These are phyloP conservation scores for Trypanosoma avium DNA, from an alignment of 208 protist genomes.

Conservation along the genomic window DNA sequence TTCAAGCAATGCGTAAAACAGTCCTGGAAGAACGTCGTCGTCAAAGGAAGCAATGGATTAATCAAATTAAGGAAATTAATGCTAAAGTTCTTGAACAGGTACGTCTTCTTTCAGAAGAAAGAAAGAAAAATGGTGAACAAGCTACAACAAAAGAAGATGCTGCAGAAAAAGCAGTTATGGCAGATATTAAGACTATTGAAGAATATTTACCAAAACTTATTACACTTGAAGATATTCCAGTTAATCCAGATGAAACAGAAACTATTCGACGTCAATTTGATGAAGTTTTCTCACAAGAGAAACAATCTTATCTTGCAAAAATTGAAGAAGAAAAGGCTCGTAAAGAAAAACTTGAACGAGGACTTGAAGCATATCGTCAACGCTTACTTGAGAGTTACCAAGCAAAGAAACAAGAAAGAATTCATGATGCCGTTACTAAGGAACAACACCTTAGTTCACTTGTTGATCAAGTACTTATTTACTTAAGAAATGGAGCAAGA, in stretches of 20 bases:
- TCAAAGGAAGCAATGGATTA: conserved; percentile 89
- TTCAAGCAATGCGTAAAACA: conserved; percentile 71
- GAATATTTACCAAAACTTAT: conserved; percentile 89
- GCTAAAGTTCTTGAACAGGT: conserved; percentile 83
- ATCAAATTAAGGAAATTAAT: conserved; percentile 89
- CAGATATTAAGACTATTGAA: conserved; percentile 87
- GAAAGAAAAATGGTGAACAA: conserved; percentile 67
- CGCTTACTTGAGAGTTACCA: conserved; percentile 73
- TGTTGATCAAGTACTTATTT: conserved; percentile 85
- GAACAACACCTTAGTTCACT: conserved; percentile 80
- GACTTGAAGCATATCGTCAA: conserved; percentile 80
- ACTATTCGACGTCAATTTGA: conserved; percentile 86
- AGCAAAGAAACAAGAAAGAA: conserved; percentile 81
- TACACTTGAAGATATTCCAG: conserved; percentile 80
- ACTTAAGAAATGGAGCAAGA: conserved; percentile 77
- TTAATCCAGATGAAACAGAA: conserved; percentile 85
- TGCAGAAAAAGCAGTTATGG: conserved; percentile 68
- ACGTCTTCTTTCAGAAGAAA: conserved; percentile 60
- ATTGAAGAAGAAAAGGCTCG: conserved; percentile 85
- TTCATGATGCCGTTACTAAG: conserved; percentile 82
- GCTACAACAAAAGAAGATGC: conserved; percentile 69
- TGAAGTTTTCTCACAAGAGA: conserved; percentile 84
- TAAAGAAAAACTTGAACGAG: conserved; percentile 89
- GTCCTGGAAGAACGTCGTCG: conserved; percentile 68
- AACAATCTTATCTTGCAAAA: conserved; percentile 68